Conservation (phyloP, 2,329 filamentous ascomycete species). For the Hortaea werneckii region DNA sequence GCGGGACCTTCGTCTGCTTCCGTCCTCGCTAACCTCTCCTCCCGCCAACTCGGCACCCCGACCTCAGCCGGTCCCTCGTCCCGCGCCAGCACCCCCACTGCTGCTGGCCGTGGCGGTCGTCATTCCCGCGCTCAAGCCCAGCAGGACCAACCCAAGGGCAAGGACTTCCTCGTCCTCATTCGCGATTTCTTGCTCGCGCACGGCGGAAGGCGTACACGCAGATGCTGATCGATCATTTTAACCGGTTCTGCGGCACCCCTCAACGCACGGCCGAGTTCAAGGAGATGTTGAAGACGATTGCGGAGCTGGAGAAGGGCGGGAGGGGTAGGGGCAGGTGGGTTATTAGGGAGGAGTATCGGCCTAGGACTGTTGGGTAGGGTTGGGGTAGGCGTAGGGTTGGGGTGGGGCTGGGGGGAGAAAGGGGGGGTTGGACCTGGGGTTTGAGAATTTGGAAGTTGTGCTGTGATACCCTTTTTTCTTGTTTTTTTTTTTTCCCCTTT, state of each 20-base stretch:
- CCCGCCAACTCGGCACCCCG: conserved; percentile 27
- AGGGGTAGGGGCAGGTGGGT: conserved; percentile 45
- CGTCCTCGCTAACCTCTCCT: conserved; percentile 34
- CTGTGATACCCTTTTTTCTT: no score
- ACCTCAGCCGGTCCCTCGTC: conserved; percentile 23
- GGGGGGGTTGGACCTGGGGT: no score
- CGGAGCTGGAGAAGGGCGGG: conserved; percentile 52
- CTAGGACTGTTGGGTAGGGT: neutral
- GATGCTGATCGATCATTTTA: conserved; percentile 83
- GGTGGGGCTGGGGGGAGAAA: no score
- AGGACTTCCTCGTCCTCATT: conserved; percentile 47
- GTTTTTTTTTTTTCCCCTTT: no score
- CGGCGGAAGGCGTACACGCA: conserved; percentile 68
- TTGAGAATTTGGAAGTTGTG: no score
- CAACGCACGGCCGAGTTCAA: conserved; percentile 71
- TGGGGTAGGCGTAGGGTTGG: neutral
- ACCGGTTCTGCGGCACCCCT: conserved; percentile 60
- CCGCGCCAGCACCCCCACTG: conserved; percentile 17
- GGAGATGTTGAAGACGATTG: conserved; percentile 65
- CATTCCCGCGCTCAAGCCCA: conserved; percentile 1
- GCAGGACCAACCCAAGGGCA: conserved; percentile 26
- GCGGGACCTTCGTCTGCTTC: conserved; percentile 31
- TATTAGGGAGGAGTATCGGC: conserved; percentile 46
- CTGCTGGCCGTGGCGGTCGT: neutral
- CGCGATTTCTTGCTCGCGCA: conserved; percentile 68